Percentiles rank a stretch among this genome's conserved stretches.
These are phyloP conservation scores for Atkinsonella hypoxylon DNA, from an alignment of 2,329 filamentous ascomycete species.

Conservation along the genomic window DNA sequence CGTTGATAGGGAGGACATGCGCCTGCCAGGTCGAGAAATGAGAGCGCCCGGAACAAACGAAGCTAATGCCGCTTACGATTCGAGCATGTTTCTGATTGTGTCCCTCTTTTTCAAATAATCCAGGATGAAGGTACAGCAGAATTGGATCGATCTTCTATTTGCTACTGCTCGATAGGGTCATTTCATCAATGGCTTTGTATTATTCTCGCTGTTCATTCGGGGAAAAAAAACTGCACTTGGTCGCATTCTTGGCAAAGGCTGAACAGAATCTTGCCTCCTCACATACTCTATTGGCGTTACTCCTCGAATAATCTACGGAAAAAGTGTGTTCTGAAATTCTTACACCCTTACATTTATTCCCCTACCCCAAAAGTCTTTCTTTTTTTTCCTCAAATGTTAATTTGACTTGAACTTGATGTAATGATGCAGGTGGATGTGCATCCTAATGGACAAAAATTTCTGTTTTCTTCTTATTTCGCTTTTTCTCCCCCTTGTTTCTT, in stretches of 20 bases:
- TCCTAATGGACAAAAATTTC: background rate
- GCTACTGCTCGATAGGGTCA: background rate
- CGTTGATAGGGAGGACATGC: slow-evolving; percentile 27
- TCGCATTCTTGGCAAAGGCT: slow-evolving; percentile 4
- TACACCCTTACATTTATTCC: too few relatives aligned
- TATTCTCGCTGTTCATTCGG: background rate
- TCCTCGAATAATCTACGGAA: background rate
- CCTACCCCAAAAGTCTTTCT: background rate
- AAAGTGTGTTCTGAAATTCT: background rate
- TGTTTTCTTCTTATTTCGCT: background rate
- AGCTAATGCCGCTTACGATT: slow-evolving; percentile 23
- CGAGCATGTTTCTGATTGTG: slow-evolving; percentile 16
- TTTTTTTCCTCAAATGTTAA: background rate
- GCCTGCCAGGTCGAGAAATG: slow-evolving; percentile 11
- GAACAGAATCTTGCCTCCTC: slow-evolving; percentile 7
- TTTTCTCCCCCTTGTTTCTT: background rate
- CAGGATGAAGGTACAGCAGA: background rate
- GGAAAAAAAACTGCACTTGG: background rate
- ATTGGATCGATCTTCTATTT: background rate
- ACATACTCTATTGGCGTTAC: background rate
- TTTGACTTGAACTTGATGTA: background rate
- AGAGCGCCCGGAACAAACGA: slow-evolving; percentile 19
- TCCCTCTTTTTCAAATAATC: background rate
- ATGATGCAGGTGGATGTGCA: background rate
- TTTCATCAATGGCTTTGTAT: background rate